These are phyloP conservation scores for Astrocystis sublimbata DNA, from an alignment of 495 filamentous ascomycete species.

Conservation along the genomic window DNA sequence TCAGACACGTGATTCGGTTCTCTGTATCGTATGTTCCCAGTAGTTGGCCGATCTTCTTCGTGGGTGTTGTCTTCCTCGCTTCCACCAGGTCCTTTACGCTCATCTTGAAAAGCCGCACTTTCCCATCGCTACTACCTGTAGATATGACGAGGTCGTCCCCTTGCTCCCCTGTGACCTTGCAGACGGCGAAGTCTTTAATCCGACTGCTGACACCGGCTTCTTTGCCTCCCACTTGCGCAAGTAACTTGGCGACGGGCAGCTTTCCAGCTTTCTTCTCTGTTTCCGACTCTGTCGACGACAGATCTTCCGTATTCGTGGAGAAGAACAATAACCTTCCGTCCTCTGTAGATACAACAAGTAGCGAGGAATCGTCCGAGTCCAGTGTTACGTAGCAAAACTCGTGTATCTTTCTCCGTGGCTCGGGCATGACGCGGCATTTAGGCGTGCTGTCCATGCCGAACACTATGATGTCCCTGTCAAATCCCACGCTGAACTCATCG, in stretches of 20 bases:
- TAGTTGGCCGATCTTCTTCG: constrained; percentile 66
- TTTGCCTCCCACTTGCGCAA: constrained; percentile 80
- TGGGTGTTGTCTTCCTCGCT: constrained; percentile 24
- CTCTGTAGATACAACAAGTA: constrained; percentile 85
- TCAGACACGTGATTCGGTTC: constrained; percentile 87
- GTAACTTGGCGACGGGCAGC: constrained; percentile 52
- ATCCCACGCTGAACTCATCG: constrained; percentile 85
- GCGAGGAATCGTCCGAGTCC: constrained; percentile 44
- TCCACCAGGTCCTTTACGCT: constrained; percentile 41
- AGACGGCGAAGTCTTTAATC: constrained; percentile 83
- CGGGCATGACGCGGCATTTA: constrained; percentile 67
- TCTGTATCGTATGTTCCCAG: constrained; percentile 80
- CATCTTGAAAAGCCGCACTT: constrained; percentile 73
- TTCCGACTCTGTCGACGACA: constrained; percentile 20
- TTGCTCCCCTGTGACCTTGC: constrained; percentile 48
- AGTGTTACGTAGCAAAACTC: constrained; percentile 69
- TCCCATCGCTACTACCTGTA: constrained; percentile 80
- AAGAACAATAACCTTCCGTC: constrained; percentile 89
- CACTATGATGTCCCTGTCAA: constrained; percentile 81
- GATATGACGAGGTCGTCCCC: constrained; percentile 57
- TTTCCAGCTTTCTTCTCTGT: constrained; percentile 25
- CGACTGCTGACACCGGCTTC: constrained; percentile 64
- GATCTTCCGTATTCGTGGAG: constrained; percentile 54
- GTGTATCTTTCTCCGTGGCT: constrained; percentile 75
- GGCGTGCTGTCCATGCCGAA: constrained; percentile 88